Percentiles rank a stretch among this genome's conserved stretches.
Conservation (phyloP, 257 asterid species). For the Nyctanthes arbortristis region DNA sequence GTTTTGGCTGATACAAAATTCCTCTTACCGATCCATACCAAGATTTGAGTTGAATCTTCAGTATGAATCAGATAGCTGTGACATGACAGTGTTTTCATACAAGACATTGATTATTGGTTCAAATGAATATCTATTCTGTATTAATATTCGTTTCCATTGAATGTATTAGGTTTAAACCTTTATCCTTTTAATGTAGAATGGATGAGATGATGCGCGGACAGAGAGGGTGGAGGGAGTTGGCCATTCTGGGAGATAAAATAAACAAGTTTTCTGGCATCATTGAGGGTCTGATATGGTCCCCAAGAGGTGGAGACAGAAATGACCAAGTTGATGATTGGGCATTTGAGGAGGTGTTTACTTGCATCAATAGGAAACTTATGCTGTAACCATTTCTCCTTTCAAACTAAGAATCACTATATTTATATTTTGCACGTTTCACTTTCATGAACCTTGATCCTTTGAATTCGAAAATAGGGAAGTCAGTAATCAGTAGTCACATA, state of each 20-base stretch:
- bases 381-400: too few relatives aligned
- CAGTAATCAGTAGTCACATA: background rate
- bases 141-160: background rate
- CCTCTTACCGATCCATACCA: too few relatives aligned
- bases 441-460: background rate
- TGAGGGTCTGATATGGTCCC: slow-evolving; percentile 97
- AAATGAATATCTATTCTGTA: background rate
- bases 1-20: background rate
- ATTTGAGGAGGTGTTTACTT: slow-evolving; percentile 81
- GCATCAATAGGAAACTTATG: slow-evolving; percentile 21
- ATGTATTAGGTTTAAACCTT: background rate
- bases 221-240: slow-evolving; percentile 61
- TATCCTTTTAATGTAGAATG: slow-evolving; percentile 35
- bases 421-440: background rate
- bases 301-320: slow-evolving; percentile 67
- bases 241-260: slow-evolving; percentile 47
- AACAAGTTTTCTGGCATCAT: slow-evolving; percentile 39
- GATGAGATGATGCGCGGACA: slow-evolving; percentile 66
- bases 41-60: background rate
- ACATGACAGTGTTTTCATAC: background rate
- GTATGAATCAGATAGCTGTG: background rate
- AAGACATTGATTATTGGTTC: background rate
- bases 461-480: background rate
- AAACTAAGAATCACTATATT: background rate
- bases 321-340: slow-evolving; percentile 93